phyloP scores from a whole-genome alignment of 192 early-diverging fungal genomes.

The Geranomyces variabilis region DNA sequence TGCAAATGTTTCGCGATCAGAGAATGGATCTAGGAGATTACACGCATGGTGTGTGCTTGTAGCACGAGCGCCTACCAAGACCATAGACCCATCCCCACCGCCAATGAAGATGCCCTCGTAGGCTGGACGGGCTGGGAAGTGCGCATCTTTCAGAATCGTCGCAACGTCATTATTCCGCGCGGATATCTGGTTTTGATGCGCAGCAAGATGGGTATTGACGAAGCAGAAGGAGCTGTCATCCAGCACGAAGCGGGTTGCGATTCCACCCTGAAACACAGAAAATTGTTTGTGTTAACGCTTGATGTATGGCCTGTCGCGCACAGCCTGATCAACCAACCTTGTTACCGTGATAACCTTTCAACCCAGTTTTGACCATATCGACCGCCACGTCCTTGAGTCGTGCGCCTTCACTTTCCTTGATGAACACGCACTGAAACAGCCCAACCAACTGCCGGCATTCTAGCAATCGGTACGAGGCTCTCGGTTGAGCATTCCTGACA shows the following conservation, averaged over 20 bases:
- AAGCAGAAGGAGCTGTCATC: constrained; percentile 83
- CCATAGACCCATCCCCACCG: constrained; percentile 87
- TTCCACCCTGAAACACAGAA: constrained; percentile 73
- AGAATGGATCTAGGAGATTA: constrained; percentile 62
- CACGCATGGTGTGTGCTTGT: not conserved
- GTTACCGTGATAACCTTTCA: constrained; percentile 87
- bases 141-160: constrained; percentile 67
- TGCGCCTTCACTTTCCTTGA: constrained; percentile 63
- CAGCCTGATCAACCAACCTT: constrained; percentile 74
- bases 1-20: not conserved
- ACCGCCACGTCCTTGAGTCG: constrained; percentile 64
- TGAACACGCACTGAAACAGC: constrained; percentile 86
- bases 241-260: constrained; percentile 73
- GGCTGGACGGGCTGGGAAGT: constrained; percentile 39
- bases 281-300: constrained; percentile 3
- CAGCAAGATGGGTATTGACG: constrained; percentile 84
- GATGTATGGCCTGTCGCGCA: no score
- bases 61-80: constrained; percentile 56
- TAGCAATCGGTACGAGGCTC: constrained; percentile 61
- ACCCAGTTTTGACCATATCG: constrained; percentile 84
- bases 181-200: constrained; percentile 74
- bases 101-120: constrained; percentile 56
- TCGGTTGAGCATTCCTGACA: constrained; percentile 57
- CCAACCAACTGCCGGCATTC: constrained; percentile 87
- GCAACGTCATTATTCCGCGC: constrained; percentile 77